phyloP scores from a whole-genome alignment of 257 asterid species.

The Solanum neorickii region DNA sequence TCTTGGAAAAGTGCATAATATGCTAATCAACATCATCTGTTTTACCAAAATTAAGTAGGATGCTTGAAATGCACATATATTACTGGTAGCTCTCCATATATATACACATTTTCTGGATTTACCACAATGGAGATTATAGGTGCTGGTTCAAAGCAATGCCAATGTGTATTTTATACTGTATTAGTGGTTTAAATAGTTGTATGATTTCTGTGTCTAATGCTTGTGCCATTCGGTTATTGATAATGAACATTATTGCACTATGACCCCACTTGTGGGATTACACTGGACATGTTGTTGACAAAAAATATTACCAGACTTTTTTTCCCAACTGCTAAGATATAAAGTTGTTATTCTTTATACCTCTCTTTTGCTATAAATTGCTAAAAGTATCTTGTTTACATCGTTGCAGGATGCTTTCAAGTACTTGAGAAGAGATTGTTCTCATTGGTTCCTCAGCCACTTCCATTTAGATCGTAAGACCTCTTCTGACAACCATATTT shows the following conservation, averaged over 20 bases:
- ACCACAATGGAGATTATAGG: not conserved
- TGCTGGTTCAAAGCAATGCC: not conserved
- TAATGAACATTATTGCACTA: not conserved
- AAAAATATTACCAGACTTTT: not conserved
- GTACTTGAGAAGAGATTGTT: constrained; percentile 77
- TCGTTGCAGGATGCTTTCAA: constrained; percentile 85
- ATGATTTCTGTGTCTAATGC: not conserved
- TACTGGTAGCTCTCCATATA: not conserved
- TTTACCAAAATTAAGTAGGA: not conserved
- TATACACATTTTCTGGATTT: not conserved
- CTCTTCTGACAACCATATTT: not conserved
- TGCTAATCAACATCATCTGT: not conserved
- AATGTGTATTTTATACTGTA: not conserved
- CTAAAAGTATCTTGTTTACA: not conserved
- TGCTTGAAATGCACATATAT: not conserved
- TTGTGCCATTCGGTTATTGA: not conserved
- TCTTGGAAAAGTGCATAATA: not conserved
- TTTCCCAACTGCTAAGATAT: not conserved
- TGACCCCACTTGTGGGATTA: not conserved
- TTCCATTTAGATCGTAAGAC: constrained; percentile 96
- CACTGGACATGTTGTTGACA: not conserved
- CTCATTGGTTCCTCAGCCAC: constrained; percentile 91
- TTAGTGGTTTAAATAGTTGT: not conserved
- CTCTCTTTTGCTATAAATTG: not conserved
- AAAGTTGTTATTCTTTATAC: not conserved